phyloP scores from a whole-genome alignment of 768 basidiomycete species.

The Clavulina sp. region DNA sequence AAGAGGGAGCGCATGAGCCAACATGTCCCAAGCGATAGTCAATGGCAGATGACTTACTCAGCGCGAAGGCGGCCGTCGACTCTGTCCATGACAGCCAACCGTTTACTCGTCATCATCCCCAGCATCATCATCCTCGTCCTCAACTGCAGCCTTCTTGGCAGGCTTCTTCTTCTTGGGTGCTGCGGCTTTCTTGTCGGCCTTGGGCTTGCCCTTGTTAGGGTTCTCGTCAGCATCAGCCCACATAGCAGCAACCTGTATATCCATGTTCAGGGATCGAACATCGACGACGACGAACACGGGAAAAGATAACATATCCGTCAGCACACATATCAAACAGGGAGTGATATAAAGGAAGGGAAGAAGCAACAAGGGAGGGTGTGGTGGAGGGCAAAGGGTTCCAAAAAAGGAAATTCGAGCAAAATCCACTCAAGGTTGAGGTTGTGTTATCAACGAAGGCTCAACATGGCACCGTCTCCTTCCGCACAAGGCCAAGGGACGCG shows the following conservation, averaged over 20 bases:
- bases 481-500: not conserved
- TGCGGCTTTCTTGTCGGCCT: slow-evolving; percentile 17
- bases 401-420: not conserved
- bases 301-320: not conserved
- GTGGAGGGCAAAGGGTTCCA: not conserved
- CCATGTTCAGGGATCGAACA: not conserved
- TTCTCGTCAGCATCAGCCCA: slow-evolving; percentile 48
- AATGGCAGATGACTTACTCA: not conserved
- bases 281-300: not conserved
- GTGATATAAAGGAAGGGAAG: not conserved
- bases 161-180: slow-evolving; percentile 26
- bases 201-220: slow-evolving; percentile 36
- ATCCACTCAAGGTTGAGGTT: not conserved
- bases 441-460: not conserved
- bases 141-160: slow-evolving; percentile 2
- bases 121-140: slow-evolving; percentile 4
- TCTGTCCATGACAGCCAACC: not conserved
- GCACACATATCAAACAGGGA: not conserved
- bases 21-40: not conserved
- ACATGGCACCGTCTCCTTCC: not conserved
- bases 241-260: slow-evolving; percentile 32
- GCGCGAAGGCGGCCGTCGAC: not conserved
- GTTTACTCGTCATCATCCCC: not conserved
- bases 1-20: not conserved
- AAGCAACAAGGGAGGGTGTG: not conserved